A percentile compares a stretch with the other conserved stretches of the same genome.
Evolutionary conservation across 805 yeast species (phyloP).

Genomic region (Yarrowia hollandica): DNA sequence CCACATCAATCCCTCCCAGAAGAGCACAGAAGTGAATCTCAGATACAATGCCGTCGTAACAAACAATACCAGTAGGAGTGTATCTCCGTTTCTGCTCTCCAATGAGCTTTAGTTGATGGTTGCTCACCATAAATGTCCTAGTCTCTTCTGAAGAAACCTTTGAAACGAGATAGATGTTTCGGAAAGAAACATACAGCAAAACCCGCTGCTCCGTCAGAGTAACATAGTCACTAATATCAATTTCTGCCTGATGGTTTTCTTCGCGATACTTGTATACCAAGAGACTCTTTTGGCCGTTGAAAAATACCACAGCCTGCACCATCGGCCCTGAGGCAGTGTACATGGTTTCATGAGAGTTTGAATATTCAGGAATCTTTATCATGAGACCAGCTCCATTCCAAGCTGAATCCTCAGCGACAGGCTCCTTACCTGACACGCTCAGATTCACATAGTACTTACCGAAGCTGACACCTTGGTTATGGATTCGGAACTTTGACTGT

Average conservation of each 20-base stretch:
- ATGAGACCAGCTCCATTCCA: not conserved
- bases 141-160: conserved; percentile 4
- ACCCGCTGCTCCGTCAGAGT: conserved; percentile 3
- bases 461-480: conserved; percentile 3
- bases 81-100: not conserved
- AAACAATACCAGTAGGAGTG: not conserved
- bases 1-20: not conserved
- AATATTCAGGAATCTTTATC: conserved; percentile 6
- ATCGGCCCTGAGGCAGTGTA: not conserved
- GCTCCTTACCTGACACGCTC: not conserved
- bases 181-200: not conserved
- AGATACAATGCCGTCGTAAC: not conserved
- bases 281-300: not conserved
- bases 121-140: not conserved
- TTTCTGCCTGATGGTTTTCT: not conserved
- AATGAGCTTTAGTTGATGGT: not conserved
- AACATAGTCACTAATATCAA: not conserved
- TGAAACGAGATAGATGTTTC: not conserved
- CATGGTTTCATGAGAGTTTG: conserved; percentile 12
- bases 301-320: conserved; percentile 8
- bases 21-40: conserved; percentile 12
- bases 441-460: conserved; percentile 13
- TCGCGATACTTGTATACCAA: conserved; percentile 1
- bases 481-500: not conserved
- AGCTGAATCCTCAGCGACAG: not conserved